These are phyloP conservation scores for Phytophthora lateralis DNA, from an alignment of 352 stramenopile species.

Conservation along the genomic window DNA sequence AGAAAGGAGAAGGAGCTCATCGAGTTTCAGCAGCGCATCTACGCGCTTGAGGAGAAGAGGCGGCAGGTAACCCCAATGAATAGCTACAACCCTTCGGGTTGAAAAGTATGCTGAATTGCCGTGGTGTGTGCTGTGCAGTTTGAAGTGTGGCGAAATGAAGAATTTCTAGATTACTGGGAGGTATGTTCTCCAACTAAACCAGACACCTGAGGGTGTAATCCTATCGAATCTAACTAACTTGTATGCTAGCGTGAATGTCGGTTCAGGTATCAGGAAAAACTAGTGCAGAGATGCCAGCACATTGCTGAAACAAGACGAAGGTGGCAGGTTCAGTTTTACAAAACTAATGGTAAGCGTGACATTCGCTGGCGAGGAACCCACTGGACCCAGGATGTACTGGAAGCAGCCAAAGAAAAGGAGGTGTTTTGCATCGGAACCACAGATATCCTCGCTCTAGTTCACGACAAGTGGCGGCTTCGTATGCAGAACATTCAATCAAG, in stretches of 20 bases:
- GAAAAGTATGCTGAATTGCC: background rate
- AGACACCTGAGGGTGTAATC: background rate
- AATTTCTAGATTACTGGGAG: slow-evolving; percentile 84
- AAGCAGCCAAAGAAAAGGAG: slow-evolving; percentile 54
- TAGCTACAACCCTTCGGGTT: background rate
- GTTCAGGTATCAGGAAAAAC: slow-evolving; percentile 47
- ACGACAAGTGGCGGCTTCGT: slow-evolving; percentile 53
- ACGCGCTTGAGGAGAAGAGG: slow-evolving; percentile 49
- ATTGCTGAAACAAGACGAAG: slow-evolving; percentile 57
- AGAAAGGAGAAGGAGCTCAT: slow-evolving; percentile 51
- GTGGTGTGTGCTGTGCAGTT: slow-evolving; percentile 40
- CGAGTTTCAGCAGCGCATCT: slow-evolving; percentile 42
- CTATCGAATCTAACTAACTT: background rate
- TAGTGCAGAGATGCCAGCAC: slow-evolving; percentile 34
- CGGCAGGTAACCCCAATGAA: slow-evolving; percentile 39
- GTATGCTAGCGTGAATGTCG: slow-evolving; percentile 61
- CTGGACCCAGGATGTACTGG: slow-evolving; percentile 54
- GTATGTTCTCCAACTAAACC: slow-evolving; percentile 28
- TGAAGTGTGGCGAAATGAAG: slow-evolving; percentile 75
- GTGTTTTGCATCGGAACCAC: slow-evolving; percentile 56
- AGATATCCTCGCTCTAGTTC: slow-evolving; percentile 55
- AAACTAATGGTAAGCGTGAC: slow-evolving; percentile 64
- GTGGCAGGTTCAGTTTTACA: slow-evolving; percentile 59
- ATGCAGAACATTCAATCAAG: slow-evolving; percentile 17
- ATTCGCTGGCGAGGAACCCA: slow-evolving; percentile 53